Base-by-base conservation (phyloP, 2,329 filamentous ascomycete species). In the Helotiales sp. region DNA sequence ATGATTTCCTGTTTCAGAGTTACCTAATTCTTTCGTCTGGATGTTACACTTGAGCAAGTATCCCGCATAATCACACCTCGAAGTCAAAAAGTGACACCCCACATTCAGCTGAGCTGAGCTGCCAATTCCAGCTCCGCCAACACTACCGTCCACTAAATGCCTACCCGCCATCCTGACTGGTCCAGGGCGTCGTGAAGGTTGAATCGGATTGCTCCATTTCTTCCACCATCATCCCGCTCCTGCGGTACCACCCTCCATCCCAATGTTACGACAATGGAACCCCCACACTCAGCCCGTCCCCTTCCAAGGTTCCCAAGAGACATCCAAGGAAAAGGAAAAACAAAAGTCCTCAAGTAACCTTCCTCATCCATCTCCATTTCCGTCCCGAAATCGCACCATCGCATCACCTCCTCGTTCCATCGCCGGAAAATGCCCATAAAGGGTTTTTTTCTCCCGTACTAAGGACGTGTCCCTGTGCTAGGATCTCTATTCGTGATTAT, bases 31-130 rank as follows among this genome's bases (percentile, higher is more conserved):
- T 3, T 60, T 47, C 17, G 24, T 30, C 37, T 32, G 17, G 24
- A 28, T 22, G 26, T 45, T 60, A 47, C 57, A 57, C 32, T 57
- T 34, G 30, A 57, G 54, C 54, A 57, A 40, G 54, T 55, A 24
- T 24, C 30, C 8, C 22, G 13, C 20, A 37, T 6, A 57, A 17
- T 57, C 54, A 57, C 32, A 37, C 32, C 11, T 40, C 20, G 11
- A 37, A 20, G 52, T 32, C 30, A 10, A 4, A 13, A 37, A 22
- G 52, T 50, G 52, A 34, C 26, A 37, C 32, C 30, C n/a, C 32
- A 24, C 30, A 52, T 34, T 57, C 54, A 57, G 30, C 54, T 45
- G 17, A 45, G 13, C 40, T 45, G n/a, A n/a, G n/a, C 40, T 45
- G 17, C 40, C 17, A 45, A 20, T n/a, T 57, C 32, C 49, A 52